A percentile compares a stretch with the other conserved stretches of the same genome.
phyloP scores from a whole-genome alignment of 2,329 filamentous ascomycete species.

The Emericellopsis cladophorae region DNA sequence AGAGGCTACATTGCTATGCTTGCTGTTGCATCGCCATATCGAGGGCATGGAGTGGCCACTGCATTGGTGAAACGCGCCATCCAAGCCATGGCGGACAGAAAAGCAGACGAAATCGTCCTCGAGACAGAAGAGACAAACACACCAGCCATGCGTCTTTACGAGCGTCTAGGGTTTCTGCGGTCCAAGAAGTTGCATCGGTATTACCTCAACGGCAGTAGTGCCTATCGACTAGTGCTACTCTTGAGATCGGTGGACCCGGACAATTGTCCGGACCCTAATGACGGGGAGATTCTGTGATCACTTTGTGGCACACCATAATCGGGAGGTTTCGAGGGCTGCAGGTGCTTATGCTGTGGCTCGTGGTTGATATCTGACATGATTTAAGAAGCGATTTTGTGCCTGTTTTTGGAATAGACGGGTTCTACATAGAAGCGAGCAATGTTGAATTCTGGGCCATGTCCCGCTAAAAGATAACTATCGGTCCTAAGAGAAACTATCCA shows the following conservation, averaged over 20 bases:
- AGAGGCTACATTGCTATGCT: slow-evolving; percentile 98
- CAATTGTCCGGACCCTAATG: slow-evolving; percentile 19
- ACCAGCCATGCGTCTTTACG: slow-evolving; percentile 83
- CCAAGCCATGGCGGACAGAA: slow-evolving; percentile 71
- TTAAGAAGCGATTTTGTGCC: neutral
- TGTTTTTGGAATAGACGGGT: neutral
- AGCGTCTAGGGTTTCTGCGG: slow-evolving; percentile 79
- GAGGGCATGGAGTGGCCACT: slow-evolving; percentile 79
- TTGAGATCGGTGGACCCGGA: slow-evolving; percentile 44
- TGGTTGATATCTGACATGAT: neutral
- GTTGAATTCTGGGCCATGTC: neutral
- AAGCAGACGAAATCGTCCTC: slow-evolving; percentile 87
- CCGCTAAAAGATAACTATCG: neutral
- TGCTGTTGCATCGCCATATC: slow-evolving; percentile 69
- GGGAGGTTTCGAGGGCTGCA: neutral
- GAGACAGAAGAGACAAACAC: slow-evolving; percentile 93
- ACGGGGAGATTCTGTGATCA: slow-evolving; percentile 12
- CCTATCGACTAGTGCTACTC: slow-evolving; percentile 76
- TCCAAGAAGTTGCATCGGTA: slow-evolving; percentile 92
- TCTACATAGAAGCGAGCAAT: neutral
- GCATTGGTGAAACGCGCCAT: slow-evolving; percentile 82
- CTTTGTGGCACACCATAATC: too few species aligned
- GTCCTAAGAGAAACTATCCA: slow-evolving; percentile 18
- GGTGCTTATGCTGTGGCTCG: neutral
- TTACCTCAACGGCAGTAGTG: slow-evolving; percentile 92